These are phyloP conservation scores for Astrocystis sublimbata DNA, from an alignment of 495 filamentous ascomycete species.

Conservation along the genomic window DNA sequence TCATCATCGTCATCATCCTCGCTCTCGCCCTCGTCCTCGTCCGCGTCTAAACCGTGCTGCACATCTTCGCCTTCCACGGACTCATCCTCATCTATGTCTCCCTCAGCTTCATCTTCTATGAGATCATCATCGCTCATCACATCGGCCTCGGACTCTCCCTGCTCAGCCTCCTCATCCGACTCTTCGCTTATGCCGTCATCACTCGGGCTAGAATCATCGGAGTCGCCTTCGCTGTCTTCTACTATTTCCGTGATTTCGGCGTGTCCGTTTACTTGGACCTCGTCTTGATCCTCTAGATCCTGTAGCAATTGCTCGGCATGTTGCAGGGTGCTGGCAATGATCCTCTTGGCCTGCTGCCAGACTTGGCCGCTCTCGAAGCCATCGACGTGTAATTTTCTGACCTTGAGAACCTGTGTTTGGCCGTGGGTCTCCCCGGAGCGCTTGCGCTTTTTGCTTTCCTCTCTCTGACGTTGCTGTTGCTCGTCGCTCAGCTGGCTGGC, in stretches of 20 bases:
- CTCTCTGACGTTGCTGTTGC: constrained; percentile 59
- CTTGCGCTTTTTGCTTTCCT: constrained; percentile 67
- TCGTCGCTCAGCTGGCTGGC: constrained; percentile 67
- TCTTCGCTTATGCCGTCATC: constrained; percentile 23
- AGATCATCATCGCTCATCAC: constrained; percentile 43
- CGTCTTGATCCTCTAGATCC: constrained; percentile 43
- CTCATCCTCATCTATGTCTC: constrained; percentile 36
- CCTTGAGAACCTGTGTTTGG: constrained; percentile 55
- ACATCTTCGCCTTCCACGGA: constrained; percentile 29
- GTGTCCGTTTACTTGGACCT: constrained; percentile 28
- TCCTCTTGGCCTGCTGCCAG: constrained; percentile 88
- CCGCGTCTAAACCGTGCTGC: constrained; percentile 33
- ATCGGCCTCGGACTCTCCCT: constrained; percentile 41
- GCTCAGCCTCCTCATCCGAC: constrained; percentile 28
- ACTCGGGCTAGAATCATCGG: constrained; percentile 41
- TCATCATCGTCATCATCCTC: constrained; percentile 39
- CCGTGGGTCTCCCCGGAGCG: constrained; percentile 40
- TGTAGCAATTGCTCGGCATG: constrained; percentile 51
- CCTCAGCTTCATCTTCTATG: constrained; percentile 37
- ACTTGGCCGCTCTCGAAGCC: constrained; percentile 88
- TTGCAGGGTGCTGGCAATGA: constrained; percentile 57
- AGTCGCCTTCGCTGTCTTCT: constrained; percentile 49
- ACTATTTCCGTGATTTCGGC: constrained; percentile 30
- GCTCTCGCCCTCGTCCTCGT: constrained; percentile 32
- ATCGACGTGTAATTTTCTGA: constrained; percentile 78